Conservation (phyloP, 1,284 basidiomycete genomes). For the Ganoderma leucocontextum region DNA sequence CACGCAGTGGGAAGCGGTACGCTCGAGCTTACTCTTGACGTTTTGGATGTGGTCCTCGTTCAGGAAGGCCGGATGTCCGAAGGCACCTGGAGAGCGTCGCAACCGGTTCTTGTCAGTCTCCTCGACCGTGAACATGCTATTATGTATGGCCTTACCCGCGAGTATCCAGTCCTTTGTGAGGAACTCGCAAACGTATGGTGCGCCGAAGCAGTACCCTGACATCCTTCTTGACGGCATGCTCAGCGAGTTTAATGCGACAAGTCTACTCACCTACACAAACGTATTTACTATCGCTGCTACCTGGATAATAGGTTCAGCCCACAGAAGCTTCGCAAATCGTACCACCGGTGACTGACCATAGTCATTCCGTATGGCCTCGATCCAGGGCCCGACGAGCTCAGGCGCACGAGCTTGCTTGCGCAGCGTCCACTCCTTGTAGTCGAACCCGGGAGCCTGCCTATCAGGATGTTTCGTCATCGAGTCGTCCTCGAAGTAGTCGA, state of each 20-base stretch:
- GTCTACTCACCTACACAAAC: conserved; percentile 20
- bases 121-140: background rate
- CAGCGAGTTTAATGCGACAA: background rate
- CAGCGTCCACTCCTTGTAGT: conserved; percentile 50
- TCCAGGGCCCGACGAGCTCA: conserved; percentile 55
- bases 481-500: conserved; percentile 68
- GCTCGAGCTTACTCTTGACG: conserved; percentile 51
- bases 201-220: conserved; percentile 70
- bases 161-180: conserved; percentile 52
- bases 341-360: conserved; percentile 45
- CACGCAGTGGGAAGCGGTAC: background rate
- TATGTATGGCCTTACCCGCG: conserved; percentile 46
- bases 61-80: conserved; percentile 64
- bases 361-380: conserved; percentile 53
- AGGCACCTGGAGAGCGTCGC: conserved; percentile 48
- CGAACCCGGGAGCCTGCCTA: conserved; percentile 46
- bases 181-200: conserved; percentile 55
- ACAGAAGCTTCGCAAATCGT: conserved; percentile 12
- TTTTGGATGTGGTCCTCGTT: conserved; percentile 56
- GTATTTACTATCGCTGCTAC: conserved; percentile 38
- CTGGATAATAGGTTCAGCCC: conserved; percentile 14
- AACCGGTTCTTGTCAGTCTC: too few species aligned
- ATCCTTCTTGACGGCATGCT: background rate
- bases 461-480: conserved; percentile 46
- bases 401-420: conserved; percentile 46